Evolutionary conservation across 192 early-diverging fungal genomes (phyloP), one percentile per base, ranked within the genome.

Genomic region (Physocladia obscura): DNA sequence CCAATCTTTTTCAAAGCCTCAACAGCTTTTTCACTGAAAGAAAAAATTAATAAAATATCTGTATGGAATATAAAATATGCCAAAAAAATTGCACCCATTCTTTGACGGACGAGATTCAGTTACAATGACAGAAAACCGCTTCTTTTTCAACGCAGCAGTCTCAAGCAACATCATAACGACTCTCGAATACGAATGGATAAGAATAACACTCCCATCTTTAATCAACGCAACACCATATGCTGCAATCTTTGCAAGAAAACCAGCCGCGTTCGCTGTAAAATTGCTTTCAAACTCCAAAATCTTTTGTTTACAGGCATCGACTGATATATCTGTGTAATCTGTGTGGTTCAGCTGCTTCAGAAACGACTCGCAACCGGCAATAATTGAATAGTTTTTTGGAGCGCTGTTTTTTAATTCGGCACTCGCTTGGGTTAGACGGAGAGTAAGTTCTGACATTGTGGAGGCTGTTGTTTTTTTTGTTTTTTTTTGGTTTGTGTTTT

Each of bases 171-270:
- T 67, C 89, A 96, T 94, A 13, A 98, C 92, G 1, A 95, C 92
- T 3, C 96, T 88, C 24, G 97, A 99, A 73, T 95, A 96, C 27
- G 93, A 93, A 74, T 99, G 97, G 21, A 99, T 83, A 29, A 99
- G 80, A 67, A 99, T 91, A 1, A 88, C 84, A 71, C 40, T 29
- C 15, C 47, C 49, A 40, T 51, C 64, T 32, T 54, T 39, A 52
- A 70, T 61, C 5, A 68, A 32, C 5, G 56, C 37, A 32, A 37
- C 59, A 8, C 60, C 71, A 49, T 89, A 74, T 52, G 83, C 87
- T n/a, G 93, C 92, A 57, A 92, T 88, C 62, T 82, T 85, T 36
- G 90, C 84, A n/a, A 92, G 86, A 62, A 83, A 89, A 49, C 77
- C 77, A 27, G 82, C 83, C 0, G 89, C 90, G 19, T 89, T 89